Evolutionary conservation across 108 stramenopile genomes (phyloP), one percentile per base, ranked within the genome.

Genomic region (Nitzschia sp.): DNA sequence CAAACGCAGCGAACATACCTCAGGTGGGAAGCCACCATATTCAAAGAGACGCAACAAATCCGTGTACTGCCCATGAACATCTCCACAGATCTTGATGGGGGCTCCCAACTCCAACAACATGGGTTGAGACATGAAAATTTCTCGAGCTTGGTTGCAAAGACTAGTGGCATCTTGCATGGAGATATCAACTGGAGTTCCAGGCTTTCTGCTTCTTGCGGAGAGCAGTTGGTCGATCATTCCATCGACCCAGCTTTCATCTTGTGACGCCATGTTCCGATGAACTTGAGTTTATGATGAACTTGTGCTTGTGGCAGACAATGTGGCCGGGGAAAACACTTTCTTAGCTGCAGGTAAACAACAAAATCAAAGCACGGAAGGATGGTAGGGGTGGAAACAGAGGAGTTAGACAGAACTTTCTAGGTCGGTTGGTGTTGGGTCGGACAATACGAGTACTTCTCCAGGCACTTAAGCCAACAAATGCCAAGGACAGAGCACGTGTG

Each of bases 41-140:
- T 99, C 97, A 80, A 99, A 99, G 44, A 98, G 75, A 39, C 98
- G 85, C 50, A 99, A 78, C 53, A 98, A 77, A 79, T 99, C 98
- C 37, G 95, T 97, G 80, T 97, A 99, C 77, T 99, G 98, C 7
- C 98, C 98, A 61, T 99, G 98, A 37, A 97, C 91, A 78, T 97
- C 95, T 19, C 98, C 98, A 70, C 98, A 99, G 68, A 99, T 99
- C 69, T 99, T 99, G 69, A 99, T 96, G 37, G 98, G 98, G 29
- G 97, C 98, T 22, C 96, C 95, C 38, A 99, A 77, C 77, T 99
- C 98, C 56, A 99, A 79, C 24, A 99, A 87, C 87, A 99, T 98
- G 10, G 97, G 97, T 71, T 99, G 98, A 51, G 84, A 71, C 75
- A 97, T 82, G 65, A 99, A 95, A 39, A 99, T 86, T 63, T 97